A percentile compares a stretch with the other conserved stretches of the same genome.
Conservation (phyloP, 2,329 filamentous ascomycete species). For the Penicillium sp. region DNA sequence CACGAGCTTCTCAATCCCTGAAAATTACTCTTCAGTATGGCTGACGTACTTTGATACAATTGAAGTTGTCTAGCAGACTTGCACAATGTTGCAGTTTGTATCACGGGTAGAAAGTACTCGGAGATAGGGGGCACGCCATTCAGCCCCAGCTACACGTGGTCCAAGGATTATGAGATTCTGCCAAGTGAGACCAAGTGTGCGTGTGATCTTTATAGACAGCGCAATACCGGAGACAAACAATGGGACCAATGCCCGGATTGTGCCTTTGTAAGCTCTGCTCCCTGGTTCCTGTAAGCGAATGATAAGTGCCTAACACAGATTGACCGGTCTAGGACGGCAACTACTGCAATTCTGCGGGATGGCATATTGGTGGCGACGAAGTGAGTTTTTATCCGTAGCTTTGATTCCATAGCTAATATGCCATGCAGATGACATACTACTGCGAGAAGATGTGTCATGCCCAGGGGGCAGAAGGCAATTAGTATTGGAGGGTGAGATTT, state of each 20-base stretch:
- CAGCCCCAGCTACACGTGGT: slow-evolving; percentile 4
- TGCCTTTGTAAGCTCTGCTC: slow-evolving; percentile 6
- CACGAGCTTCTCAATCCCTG: neutral
- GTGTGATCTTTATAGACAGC: slow-evolving; percentile 21
- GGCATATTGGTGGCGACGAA: slow-evolving; percentile 26
- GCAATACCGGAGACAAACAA: slow-evolving; percentile 23
- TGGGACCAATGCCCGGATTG: slow-evolving; percentile 26
- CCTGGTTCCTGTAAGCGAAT: neutral
- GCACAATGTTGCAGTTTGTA: slow-evolving; percentile 5
- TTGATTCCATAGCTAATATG: neutral
- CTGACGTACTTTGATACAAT: neutral
- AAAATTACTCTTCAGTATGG: too few relatives aligned
- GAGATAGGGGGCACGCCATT: slow-evolving; percentile 3
- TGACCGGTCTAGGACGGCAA: slow-evolving; percentile 13
- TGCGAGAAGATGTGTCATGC: slow-evolving; percentile 22
- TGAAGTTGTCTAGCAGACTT: slow-evolving; percentile 1
- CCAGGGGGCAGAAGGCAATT: slow-evolving; percentile 5
- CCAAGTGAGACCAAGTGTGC: slow-evolving; percentile 10
- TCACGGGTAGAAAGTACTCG: slow-evolving; percentile 4
- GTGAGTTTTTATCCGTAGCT: neutral
- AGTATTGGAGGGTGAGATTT: neutral
- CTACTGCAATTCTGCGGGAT: slow-evolving; percentile 22
- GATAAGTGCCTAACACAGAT: slow-evolving; percentile 1
- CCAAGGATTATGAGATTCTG: slow-evolving; percentile 8
- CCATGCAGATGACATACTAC: slow-evolving; percentile 18